Base-by-base conservation (phyloP, 1,284 basidiomycete species). In the Pseudozyma tsukubaensis region DNA sequence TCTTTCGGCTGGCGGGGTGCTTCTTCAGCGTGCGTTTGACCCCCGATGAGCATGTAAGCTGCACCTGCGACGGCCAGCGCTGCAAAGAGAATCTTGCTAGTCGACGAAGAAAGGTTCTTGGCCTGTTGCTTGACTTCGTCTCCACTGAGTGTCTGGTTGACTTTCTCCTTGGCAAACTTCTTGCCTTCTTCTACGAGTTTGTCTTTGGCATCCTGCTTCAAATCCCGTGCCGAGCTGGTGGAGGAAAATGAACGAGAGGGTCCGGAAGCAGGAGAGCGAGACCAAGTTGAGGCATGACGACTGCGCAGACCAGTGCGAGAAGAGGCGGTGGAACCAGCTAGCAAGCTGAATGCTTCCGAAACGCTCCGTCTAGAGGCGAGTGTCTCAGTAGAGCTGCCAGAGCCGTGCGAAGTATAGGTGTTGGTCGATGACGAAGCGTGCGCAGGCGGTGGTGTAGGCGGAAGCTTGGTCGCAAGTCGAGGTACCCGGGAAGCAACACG, bases 401-500 rank as follows among this genome's bases (percentile, higher is more conserved):
- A 21, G 13, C 32, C 18, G 7, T 37, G 18, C 35, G 47, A 53
- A 21, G 44, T 21, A 24, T 42, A 50, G 43, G 29, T 36, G 16
- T 21, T 34, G 2, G 49, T 10, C 6, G 56, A 45, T 5, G 50
- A 34, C 11, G 42, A 14, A 3, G 18, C 18, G 18, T 37, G 40
- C 5, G 50, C 44, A 4, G 37, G 21, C 2, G 54, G 49, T 6
- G 48, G n/a, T 11, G 42, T 34, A 3, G 53, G 39, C 21, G 49
- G 21, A n/a, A 35, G 37, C 36, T 67, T 72, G 44, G 49, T 21
- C 0, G 60, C 64, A 4, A 72, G 50, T 11, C 70, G 59, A 34
- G 70, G 70, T 0, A 72, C 60, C 16, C 70, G 16, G 21, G 70
- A 72, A 16, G 64, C 70, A 1, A 72, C 70, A 18, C 70, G 56